Conservation (phyloP, 2,329 filamentous ascomycete genomes). For the Pseudocercospora macadamiae region DNA sequence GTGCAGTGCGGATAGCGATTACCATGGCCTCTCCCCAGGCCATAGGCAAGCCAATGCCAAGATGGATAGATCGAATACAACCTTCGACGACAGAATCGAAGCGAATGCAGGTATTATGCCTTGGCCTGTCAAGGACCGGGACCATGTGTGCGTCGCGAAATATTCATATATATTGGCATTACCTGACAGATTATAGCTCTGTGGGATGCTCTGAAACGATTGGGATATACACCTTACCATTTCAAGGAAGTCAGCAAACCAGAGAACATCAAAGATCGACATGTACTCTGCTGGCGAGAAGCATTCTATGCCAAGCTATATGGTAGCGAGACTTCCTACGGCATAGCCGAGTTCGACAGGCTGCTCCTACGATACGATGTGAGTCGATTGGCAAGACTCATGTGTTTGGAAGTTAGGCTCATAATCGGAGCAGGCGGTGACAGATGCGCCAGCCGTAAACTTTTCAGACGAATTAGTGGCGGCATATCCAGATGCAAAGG, state of each 20-base stretch:
- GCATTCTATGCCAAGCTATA: conserved; percentile 15
- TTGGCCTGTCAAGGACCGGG: conserved; percentile 17
- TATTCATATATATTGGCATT: too few species aligned
- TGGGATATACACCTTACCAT: conserved; percentile 15
- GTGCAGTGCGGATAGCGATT: not conserved
- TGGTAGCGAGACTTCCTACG: conserved; percentile 9
- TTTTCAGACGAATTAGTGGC: conserved; percentile 38
- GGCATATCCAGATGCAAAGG: conserved; percentile 70
- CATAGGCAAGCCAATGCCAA: not conserved
- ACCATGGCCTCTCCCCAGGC: not conserved
- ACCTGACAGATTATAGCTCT: conserved; percentile 2
- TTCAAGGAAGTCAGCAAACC: conserved; percentile 13
- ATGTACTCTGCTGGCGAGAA: conserved; percentile 16
- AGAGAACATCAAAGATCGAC: conserved; percentile 9
- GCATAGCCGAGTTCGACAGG: conserved; percentile 8
- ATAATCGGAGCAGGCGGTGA: not conserved
- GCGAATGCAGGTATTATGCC: conserved; percentile 17
- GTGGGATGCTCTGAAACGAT: conserved; percentile 12
- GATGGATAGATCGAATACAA: conserved; percentile 15
- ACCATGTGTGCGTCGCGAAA: conserved; percentile 13
- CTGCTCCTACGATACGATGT: conserved; percentile 14
- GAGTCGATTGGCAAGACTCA: not conserved
- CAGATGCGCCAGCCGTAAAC: conserved; percentile 10
- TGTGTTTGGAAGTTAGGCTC: not conserved
- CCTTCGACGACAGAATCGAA: not conserved